Percentiles rank a stretch among this genome's conserved stretches.
These are phyloP conservation scores for Suhomyces emberorum DNA, from an alignment of 805 yeast genomes.

Conservation along the genomic window DNA sequence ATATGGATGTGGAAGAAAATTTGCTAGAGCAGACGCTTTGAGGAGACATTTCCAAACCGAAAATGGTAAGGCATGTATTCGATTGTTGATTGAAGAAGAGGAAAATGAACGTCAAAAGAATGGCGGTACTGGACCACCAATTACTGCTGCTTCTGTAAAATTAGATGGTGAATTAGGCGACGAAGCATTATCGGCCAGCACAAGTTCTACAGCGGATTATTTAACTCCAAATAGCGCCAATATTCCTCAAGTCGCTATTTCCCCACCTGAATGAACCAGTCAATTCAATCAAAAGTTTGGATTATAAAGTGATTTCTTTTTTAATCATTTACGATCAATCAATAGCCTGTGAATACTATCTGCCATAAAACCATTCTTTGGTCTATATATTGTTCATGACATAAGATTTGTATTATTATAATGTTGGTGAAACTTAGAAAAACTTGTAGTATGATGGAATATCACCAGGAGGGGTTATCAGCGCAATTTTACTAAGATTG, in stretches of 20 bases:
- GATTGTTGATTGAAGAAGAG: conserved; percentile 40
- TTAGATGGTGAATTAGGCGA: neutral
- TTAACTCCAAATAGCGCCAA: conserved; percentile 16
- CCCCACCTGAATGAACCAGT: conserved; percentile 34
- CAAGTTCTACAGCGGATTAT: conserved; percentile 8
- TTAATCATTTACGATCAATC: neutral
- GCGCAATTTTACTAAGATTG: too few relatives aligned
- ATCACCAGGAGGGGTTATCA: too few relatives aligned
- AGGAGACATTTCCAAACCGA: conserved; percentile 46
- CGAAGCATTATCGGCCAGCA: neutral
- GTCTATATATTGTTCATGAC: too few relatives aligned
- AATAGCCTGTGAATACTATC: too few relatives aligned
- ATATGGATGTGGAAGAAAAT: conserved; percentile 45
- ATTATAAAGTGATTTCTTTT: neutral
- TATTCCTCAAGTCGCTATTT: conserved; percentile 36
- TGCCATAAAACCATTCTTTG: too few relatives aligned
- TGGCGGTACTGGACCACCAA: conserved; percentile 7
- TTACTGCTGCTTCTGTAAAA: conserved; percentile 5
- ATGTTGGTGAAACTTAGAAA: too few relatives aligned
- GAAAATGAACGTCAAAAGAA: conserved; percentile 18
- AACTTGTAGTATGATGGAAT: too few relatives aligned
- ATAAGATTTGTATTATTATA: too few relatives aligned
- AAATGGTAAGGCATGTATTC: conserved; percentile 43
- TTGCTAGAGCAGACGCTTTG: conserved; percentile 46
- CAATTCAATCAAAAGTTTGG: too few relatives aligned